Evolutionary conservation across 2,329 filamentous ascomycete genomes (phyloP).

Genomic region (Bimuria novae-zelandiae): DNA sequence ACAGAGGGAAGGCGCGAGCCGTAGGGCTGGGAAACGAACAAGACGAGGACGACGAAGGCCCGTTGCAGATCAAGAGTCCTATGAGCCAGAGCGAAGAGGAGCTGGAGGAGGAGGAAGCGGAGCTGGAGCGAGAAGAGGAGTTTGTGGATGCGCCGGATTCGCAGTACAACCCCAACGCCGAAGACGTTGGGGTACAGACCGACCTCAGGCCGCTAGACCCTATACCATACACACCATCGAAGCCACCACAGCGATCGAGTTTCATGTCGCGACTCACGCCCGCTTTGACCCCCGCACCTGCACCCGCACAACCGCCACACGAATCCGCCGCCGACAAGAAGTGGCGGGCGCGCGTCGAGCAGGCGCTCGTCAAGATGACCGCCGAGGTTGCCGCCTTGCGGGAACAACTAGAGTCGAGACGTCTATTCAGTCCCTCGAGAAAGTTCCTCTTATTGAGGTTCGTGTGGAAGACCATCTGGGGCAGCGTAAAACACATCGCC

Average conservation of each 20-base stretch:
- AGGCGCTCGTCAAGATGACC: constrained; percentile 84
- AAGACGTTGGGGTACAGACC: constrained; percentile 30
- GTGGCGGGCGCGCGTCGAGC: constrained; percentile 84
- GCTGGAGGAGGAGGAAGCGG: constrained; percentile 44
- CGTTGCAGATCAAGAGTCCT: constrained; percentile 70
- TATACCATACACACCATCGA: constrained; percentile 16
- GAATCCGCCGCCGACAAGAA: constrained; percentile 52
- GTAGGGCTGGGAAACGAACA: constrained; percentile 7
- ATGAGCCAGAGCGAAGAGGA: constrained; percentile 76
- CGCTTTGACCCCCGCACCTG: constrained; percentile 8
- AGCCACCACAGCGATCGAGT: constrained; percentile 9
- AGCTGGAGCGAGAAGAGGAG: constrained; percentile 47
- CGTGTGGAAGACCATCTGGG: constrained; percentile 74
- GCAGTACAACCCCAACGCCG: constrained; percentile 45
- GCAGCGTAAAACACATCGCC: constrained; percentile 71
- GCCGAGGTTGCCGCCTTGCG: constrained; percentile 89
- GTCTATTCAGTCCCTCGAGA: constrained; percentile 70
- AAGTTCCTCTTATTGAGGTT: constrained; percentile 60
- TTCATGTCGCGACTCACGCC: constrained; percentile 19
- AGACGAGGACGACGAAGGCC: constrained; percentile 23
- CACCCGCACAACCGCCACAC: constrained; percentile 18
- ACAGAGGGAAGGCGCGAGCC: constrained; percentile 36
- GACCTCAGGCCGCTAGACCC: constrained; percentile 18
- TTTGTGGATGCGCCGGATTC: constrained; percentile 56
- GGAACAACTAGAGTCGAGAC: constrained; percentile 82